Base-by-base conservation (phyloP, 108 stramenopile species). In the Stephanodiscus minutulus region DNA sequence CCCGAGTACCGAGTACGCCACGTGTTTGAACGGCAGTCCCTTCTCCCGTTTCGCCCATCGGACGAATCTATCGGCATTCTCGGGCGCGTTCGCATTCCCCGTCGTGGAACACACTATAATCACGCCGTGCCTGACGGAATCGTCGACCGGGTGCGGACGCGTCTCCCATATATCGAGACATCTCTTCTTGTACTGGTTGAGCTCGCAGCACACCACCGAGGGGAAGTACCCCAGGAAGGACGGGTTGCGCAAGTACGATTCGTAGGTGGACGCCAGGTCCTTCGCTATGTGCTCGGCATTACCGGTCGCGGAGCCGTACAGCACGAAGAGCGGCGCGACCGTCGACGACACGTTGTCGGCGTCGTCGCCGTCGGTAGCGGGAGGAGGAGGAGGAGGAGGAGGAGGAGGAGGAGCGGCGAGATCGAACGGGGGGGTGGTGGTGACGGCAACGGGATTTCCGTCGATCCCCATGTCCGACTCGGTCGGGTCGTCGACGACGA, bases 71-170 rank as follows among this genome's bases (percentile, higher is more conserved):
- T 85, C 84, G 1, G 83, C 82, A 71, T 95, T 96, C 69, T 96
- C 94, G 28, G 96, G 96, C 0, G 90, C 65, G 66, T 97, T 92
- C 29, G 91, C 96, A 60, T 97, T 96, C 6, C 96, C 96, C 7
- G 95, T 97, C 28, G 96, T 97, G 39, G 91, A 91, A 11, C 86
- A 80, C 5, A 95, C 81, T 1, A 95, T 63, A 21, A 96, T 47
- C 10, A 93, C 17, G 17, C 88, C 89, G 62, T 89, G 87, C 52
- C 86, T 87, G 59, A 50, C 21, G 24, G 49, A 60, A 33, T 28
- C 8, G 47, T 64, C 58, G 15, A 68, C 63, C 2, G 82, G 48
- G 8, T 22, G 12, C 11, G 55, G 61, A 3, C 71, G 76, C 10
- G 64, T 60, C 29, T 76, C 74, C 91, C 91, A 91, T 18, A 28